Conservation (phyloP, 345 rosid genomes). For the Citrus unshiu region DNA sequence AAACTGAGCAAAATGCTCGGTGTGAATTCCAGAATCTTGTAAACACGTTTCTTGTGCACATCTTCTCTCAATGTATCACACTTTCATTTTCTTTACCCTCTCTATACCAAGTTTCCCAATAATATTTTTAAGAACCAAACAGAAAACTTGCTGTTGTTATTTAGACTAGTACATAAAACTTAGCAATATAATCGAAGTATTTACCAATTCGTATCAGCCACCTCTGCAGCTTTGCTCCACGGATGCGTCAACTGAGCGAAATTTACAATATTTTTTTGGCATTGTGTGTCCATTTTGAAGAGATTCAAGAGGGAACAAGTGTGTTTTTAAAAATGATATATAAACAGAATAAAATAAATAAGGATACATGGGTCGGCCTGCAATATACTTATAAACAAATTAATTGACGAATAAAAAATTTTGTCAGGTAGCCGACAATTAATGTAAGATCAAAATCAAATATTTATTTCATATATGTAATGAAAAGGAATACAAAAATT, state of each 20-base stretch:
- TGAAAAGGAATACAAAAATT: conserved; percentile 9
- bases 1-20: not conserved
- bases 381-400: not conserved
- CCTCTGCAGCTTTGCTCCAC: not conserved
- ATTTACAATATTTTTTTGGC: not conserved
- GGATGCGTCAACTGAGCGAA: not conserved
- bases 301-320: not conserved
- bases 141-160: not conserved
- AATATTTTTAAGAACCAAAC: not conserved
- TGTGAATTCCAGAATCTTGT: not conserved
- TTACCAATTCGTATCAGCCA: not conserved
- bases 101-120: not conserved
- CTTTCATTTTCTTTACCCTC: no score
- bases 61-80: no score
- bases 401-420: not conserved
- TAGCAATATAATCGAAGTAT: not conserved
- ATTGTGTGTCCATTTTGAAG: not conserved
- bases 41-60: no score
- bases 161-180: not conserved
- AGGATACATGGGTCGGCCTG: conserved; percentile 9
- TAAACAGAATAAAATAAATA: not conserved
- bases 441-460: not conserved
- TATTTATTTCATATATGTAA: not conserved
- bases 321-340: not conserved
- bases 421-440: conserved; percentile 15